These are phyloP conservation scores for Suhomyces sp. DNA, from an alignment of 805 yeast species.

Conservation along the genomic window DNA sequence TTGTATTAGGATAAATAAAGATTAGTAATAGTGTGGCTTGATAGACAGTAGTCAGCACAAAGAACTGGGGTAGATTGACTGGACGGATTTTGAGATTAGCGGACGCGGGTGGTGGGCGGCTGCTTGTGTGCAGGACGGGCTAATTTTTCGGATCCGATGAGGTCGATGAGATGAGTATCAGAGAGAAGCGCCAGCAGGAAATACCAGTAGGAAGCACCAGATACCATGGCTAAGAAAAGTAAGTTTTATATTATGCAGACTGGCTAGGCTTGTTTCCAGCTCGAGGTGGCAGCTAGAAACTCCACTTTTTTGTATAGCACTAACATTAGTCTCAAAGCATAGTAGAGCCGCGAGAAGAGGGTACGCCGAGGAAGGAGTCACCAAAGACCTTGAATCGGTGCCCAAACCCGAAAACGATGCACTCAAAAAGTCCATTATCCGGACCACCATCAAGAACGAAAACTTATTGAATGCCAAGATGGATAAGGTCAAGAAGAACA, in stretches of 20 bases:
- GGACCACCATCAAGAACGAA: constrained; percentile 67
- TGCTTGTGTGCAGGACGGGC: not conserved
- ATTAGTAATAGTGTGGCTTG: not conserved
- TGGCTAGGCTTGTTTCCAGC: too few relatives aligned
- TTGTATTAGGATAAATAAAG: not conserved
- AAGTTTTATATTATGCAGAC: too few relatives aligned
- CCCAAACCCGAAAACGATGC: constrained; percentile 63
- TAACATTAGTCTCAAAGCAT: constrained; percentile 52
- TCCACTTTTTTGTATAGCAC: constrained; percentile 10
- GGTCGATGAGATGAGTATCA: constrained; percentile 1
- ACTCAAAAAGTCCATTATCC: constrained; percentile 58
- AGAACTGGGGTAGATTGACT: not conserved
- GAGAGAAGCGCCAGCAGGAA: not conserved
- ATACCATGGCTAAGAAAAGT: constrained; percentile 42
- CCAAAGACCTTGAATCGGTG: constrained; percentile 45
- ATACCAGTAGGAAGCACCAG: not conserved
- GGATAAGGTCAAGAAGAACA: constrained; percentile 34
- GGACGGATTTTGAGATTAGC: not conserved
- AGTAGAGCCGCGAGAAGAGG: constrained; percentile 80
- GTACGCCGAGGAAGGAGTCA: constrained; percentile 43
- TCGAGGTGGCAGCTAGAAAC: too few relatives aligned
- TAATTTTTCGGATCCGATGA: not conserved
- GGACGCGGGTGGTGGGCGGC: not conserved
- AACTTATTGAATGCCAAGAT: constrained; percentile 56
- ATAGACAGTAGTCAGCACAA: not conserved